These are phyloP conservation scores for Botrytis hyacinthi DNA, from an alignment of 2,329 filamentous ascomycete genomes.

Conservation along the genomic window DNA sequence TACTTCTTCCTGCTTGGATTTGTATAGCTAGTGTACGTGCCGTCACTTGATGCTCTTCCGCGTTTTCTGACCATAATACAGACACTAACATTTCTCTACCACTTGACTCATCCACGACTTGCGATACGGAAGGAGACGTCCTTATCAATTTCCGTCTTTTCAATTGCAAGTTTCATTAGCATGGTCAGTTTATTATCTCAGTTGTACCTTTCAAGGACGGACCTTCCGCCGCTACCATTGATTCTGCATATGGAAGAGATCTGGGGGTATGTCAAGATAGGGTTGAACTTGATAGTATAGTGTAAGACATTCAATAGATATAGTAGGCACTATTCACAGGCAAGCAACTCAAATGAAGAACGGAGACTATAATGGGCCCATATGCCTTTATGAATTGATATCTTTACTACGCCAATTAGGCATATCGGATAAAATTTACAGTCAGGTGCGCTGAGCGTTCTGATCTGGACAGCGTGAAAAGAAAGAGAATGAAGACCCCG, in stretches of 20 bases:
- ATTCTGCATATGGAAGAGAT: constrained; percentile 30
- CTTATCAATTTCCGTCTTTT: constrained; percentile 74
- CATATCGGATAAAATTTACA: constrained; percentile 2
- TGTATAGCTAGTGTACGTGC: constrained; percentile 66
- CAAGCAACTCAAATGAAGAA: constrained; percentile 5
- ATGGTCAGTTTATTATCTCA: constrained; percentile 68
- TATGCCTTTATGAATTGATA: neutral
- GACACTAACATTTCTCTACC: constrained; percentile 73
- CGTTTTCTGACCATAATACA: constrained; percentile 37
- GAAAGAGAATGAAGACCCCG: constrained; percentile 14
- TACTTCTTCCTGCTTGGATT: constrained; percentile 75
- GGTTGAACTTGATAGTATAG: constrained; percentile 1
- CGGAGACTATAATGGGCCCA: neutral
- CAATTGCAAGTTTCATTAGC: constrained; percentile 71
- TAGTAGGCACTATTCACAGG: neutral
- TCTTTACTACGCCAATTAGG: neutral
- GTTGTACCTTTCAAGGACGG: constrained; percentile 49
- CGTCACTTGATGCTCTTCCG: neutral
- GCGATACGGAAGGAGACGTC: constrained; percentile 78
- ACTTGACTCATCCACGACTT: constrained; percentile 74
- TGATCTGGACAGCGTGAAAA: constrained; percentile 14
- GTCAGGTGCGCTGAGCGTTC: constrained; percentile 10
- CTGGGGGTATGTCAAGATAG: constrained; percentile 33
- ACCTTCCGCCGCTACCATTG: constrained; percentile 36
- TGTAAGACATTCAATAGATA: constrained; percentile 16